Conservation (phyloP, 495 filamentous ascomycete genomes). For the Aspergillus saccharolyticus region DNA sequence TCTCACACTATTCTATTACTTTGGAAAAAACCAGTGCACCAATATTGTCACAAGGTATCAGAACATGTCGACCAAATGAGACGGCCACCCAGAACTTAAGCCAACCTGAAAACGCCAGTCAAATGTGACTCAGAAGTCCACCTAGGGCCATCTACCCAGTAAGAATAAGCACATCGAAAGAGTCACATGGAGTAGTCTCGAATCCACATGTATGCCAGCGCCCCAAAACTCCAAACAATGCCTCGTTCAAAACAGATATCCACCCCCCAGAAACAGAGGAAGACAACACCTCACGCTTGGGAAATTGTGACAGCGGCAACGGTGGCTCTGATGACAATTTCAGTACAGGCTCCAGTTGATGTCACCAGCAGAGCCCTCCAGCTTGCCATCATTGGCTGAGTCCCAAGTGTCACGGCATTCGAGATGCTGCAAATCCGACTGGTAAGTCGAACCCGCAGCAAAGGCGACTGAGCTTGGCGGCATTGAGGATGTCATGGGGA, state of each 20-base stretch:
- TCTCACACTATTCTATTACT: neutral
- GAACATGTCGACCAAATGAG: neutral
- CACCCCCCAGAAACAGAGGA: conserved; percentile 6
- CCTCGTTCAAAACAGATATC: conserved; percentile 2
- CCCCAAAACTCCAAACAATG: neutral
- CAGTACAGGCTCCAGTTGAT: conserved; percentile 20
- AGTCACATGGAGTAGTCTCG: neutral
- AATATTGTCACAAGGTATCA: neutral
- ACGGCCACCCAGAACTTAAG: conserved; percentile 1
- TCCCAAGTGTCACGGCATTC: conserved; percentile 19
- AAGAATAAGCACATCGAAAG: neutral
- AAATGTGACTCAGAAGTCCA: neutral
- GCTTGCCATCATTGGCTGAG: conserved; percentile 9
- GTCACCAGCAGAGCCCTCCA: conserved; percentile 14
- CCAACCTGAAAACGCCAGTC: neutral
- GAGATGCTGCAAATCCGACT: conserved; percentile 5
- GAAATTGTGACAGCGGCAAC: neutral
- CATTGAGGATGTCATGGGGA: conserved; percentile 13
- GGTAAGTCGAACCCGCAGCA: conserved; percentile 4
- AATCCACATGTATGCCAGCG: neutral
- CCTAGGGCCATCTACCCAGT: neutral
- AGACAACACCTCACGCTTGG: neutral
- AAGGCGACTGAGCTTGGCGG: conserved; percentile 9
- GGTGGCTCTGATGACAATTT: neutral
- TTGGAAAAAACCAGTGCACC: neutral